Evolutionary conservation across 345 rosid genomes (phyloP).

Genomic region (Populus alba): DNA sequence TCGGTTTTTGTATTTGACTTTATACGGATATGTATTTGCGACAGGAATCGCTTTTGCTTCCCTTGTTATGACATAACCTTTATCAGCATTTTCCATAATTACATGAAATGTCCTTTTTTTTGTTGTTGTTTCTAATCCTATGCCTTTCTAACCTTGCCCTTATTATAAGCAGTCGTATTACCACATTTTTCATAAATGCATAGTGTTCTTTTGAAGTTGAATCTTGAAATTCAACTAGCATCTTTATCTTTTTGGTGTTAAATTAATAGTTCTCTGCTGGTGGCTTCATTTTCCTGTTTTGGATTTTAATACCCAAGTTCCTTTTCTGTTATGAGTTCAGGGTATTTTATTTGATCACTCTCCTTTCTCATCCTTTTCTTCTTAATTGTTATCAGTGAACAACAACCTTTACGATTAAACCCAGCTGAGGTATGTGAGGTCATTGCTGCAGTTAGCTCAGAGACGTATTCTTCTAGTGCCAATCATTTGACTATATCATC

Average conservation of each 20-base stretch:
- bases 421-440: conserved; percentile 91
- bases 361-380: conserved; percentile 19
- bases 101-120: too few relatives aligned
- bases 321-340: not conserved
- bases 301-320: not conserved
- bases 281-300: not conserved
- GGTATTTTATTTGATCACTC: conserved; percentile 9
- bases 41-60: not conserved
- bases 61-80: not conserved
- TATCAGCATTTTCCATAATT: not conserved
- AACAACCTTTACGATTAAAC: conserved; percentile 84
- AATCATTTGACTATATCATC: conserved; percentile 67
- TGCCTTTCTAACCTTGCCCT: not conserved
- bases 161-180: not conserved
- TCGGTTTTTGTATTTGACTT: not conserved
- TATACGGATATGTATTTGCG: not conserved
- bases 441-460: conserved; percentile 92
- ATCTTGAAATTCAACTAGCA: not conserved
- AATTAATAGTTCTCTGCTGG: not conserved
- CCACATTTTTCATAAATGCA: conserved; percentile 4
- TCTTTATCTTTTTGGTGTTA: not conserved
- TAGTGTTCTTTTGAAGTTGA: conserved; percentile 4
- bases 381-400: conserved; percentile 64
- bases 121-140: not conserved
- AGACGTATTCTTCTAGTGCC: conserved; percentile 58